Evolutionary conservation across 495 filamentous ascomycete genomes (phyloP).

Genomic region (Podospora appendiculata): DNA sequence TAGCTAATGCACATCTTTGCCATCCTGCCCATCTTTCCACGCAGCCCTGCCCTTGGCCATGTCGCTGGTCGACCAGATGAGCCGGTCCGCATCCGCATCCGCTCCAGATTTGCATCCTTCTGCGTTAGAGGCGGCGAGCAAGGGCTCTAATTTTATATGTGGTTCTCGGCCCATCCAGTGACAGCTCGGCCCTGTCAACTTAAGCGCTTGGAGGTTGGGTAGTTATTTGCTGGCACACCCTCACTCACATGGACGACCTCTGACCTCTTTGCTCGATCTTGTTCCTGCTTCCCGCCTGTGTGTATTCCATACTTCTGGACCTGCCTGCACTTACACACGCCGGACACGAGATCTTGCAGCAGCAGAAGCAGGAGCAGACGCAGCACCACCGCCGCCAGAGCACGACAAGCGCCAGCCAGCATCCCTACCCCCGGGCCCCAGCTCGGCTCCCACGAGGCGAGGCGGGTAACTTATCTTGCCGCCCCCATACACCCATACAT

Average conservation of each 20-base stretch:
- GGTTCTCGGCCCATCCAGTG: slow-evolving; percentile 21
- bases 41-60: slow-evolving; percentile 6
- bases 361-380: too few relatives aligned
- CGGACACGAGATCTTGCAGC: background rate
- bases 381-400: background rate
- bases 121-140: slow-evolving; percentile 9
- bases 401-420: slow-evolving; percentile 28
- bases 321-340: background rate
- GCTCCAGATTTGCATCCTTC: slow-evolving; percentile 7
- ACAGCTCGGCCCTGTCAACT: slow-evolving; percentile 15
- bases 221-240: slow-evolving; percentile 23
- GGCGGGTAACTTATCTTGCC: slow-evolving; percentile 26
- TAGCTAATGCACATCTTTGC: slow-evolving; percentile 21
- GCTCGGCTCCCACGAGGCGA: slow-evolving; percentile 15
- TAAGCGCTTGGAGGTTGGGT: slow-evolving; percentile 25
- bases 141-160: slow-evolving; percentile 27
- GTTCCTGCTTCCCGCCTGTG: slow-evolving; percentile 1
- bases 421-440: background rate
- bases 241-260: slow-evolving; percentile 8
- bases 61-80: slow-evolving; percentile 1
- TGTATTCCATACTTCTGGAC: background rate
- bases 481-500: slow-evolving; percentile 20
- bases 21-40: slow-evolving; percentile 10
- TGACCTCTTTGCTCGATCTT: slow-evolving; percentile 7
- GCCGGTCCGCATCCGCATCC: slow-evolving; percentile 18